These are phyloP conservation scores for Quercus mongolica DNA, from an alignment of 306 rosid species.

Conservation along the genomic window DNA sequence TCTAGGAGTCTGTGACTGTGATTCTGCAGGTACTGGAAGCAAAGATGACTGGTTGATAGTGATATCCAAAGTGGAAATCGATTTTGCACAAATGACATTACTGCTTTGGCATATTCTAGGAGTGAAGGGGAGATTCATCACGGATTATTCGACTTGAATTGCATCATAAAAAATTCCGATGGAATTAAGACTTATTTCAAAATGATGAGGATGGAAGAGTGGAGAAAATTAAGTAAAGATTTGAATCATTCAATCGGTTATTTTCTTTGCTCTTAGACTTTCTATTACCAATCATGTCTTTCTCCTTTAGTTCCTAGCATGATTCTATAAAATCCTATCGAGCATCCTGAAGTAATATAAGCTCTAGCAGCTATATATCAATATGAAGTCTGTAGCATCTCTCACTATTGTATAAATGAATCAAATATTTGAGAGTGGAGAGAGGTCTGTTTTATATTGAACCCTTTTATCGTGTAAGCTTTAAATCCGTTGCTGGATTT, in stretches of 20 bases:
- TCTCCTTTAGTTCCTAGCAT: too few species aligned
- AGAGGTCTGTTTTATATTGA: background rate
- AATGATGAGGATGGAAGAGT: background rate
- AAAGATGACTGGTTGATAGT: background rate
- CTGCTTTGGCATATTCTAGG: constrained; percentile 6
- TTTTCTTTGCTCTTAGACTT: background rate
- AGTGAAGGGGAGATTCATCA: background rate
- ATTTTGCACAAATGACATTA: background rate
- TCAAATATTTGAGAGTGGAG: too few species aligned
- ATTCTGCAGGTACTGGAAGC: background rate
- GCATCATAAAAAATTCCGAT: too few species aligned
- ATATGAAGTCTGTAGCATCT: too few species aligned
- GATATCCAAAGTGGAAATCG: constrained; percentile 19
- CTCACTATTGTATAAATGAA: too few species aligned
- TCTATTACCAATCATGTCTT: too few species aligned
- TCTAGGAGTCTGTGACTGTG: background rate
- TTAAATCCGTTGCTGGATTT: background rate
- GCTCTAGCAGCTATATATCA: too few species aligned
- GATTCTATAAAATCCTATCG: background rate
- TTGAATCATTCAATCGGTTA: background rate
- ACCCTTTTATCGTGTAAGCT: background rate
- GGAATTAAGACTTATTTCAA: too few species aligned
- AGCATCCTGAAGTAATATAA: background rate
- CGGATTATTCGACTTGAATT: background rate
- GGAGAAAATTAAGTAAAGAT: background rate